phyloP scores from a whole-genome alignment of 495 filamentous ascomycete species.

The Penicillium lividum region DNA sequence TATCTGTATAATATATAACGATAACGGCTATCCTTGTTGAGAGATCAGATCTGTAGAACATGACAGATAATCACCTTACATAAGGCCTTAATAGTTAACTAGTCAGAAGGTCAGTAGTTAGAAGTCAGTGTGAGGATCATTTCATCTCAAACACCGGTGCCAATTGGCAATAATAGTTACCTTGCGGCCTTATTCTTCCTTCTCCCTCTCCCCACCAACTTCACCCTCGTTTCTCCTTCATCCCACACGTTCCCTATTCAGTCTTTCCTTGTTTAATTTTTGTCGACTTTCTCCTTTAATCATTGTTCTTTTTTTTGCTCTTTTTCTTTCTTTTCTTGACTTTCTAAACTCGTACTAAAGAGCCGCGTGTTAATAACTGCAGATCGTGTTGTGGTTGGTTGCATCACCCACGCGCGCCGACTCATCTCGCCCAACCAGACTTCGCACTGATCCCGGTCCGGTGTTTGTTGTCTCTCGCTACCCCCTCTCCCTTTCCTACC shows the following conservation, averaged over 20 bases:
- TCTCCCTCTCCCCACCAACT: constrained; percentile 17
- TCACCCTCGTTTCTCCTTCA: constrained; percentile 10
- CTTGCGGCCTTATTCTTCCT: constrained; percentile 19
- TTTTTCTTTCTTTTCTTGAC: constrained; percentile 16
- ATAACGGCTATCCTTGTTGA: neutral
- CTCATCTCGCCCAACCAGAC: constrained; percentile 17
- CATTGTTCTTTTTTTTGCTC: constrained; percentile 13
- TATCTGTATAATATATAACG: neutral
- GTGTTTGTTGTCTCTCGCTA: constrained; percentile 23
- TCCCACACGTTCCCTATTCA: constrained; percentile 21
- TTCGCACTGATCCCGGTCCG: constrained; percentile 22
- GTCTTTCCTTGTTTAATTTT: constrained; percentile 15
- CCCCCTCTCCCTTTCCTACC: constrained; percentile 13
- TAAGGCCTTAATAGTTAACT: neutral
- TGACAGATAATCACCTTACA: neutral
- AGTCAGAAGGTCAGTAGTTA: neutral
- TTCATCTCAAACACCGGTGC: constrained; percentile 23
- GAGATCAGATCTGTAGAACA: neutral
- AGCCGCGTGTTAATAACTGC: constrained; percentile 14
- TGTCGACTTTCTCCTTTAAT: neutral
- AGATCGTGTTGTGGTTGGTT: constrained; percentile 29
- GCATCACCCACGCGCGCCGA: constrained; percentile 22
- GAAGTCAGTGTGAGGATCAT: constrained; percentile 4
- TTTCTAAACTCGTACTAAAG: constrained; percentile 2
- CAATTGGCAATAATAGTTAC: constrained; percentile 23